Percentiles rank a stretch among this genome's conserved stretches.
phyloP scores from a whole-genome alignment of 495 filamentous ascomycete species.

The Pseudomonodictys pantanalensis region DNA sequence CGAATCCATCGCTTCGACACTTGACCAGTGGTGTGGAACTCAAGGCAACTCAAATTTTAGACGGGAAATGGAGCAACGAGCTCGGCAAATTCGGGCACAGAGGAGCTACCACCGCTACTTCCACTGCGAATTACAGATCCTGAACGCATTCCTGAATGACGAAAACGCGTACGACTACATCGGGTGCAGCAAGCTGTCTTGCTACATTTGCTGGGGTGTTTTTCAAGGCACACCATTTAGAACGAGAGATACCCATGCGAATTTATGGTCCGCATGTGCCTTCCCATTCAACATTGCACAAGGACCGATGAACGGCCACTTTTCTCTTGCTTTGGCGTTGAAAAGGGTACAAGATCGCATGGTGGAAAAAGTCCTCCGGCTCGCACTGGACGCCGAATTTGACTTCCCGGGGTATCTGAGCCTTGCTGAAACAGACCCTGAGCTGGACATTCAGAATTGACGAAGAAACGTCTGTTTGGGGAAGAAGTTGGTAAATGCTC shows the following conservation, averaged over 20 bases:
- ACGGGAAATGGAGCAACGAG: no score
- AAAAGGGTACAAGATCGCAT: neutral
- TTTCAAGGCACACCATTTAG: neutral
- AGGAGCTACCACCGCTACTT: neutral
- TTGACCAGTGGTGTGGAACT: no score
- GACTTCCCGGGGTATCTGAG: neutral
- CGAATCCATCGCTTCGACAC: no score
- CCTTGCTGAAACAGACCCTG: neutral
- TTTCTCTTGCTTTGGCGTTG: neutral
- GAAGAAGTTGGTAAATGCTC: neutral
- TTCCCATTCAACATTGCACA: neutral
- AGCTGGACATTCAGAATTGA: neutral
- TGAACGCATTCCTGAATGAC: neutral
- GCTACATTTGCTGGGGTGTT: neutral
- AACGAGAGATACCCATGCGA: neutral
- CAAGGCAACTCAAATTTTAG: no score
- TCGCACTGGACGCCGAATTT: neutral
- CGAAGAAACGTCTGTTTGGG: neutral
- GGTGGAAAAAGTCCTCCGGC: neutral
- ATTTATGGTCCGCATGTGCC: neutral
- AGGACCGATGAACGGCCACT: neutral
- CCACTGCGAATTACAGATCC: neutral
- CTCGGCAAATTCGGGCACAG: no score
- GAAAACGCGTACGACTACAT: neutral
- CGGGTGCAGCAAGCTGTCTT: neutral